These are phyloP conservation scores for Scedosporium minutisporum DNA, from an alignment of 2,329 filamentous ascomycete genomes.

Conservation along the genomic window DNA sequence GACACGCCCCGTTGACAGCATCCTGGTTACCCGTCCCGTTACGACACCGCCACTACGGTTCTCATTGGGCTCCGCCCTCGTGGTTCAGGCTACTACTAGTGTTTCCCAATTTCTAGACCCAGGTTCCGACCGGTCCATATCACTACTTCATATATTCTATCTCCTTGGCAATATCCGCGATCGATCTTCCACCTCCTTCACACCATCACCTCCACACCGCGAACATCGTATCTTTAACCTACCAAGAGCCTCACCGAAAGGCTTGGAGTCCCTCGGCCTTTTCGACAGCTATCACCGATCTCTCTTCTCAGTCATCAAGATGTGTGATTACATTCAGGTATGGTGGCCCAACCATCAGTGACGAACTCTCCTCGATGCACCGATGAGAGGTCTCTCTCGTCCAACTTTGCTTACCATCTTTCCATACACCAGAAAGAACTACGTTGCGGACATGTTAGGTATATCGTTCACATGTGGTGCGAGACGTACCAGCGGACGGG, in stretches of 20 bases:
- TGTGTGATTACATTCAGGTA: slow-evolving; percentile 1
- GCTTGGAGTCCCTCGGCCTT: no score
- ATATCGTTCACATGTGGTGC: slow-evolving; percentile 7
- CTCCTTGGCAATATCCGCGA: background rate
- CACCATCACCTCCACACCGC: background rate
- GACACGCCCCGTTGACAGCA: background rate
- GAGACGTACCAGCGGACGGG: slow-evolving; percentile 1
- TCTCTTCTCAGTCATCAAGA: background rate
- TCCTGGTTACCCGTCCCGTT: background rate
- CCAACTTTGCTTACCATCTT: background rate
- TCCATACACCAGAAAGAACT: background rate
- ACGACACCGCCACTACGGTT: background rate
- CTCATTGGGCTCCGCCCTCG: background rate
- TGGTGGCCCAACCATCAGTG: background rate
- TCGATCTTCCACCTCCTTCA: background rate
- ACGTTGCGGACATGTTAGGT: slow-evolving; percentile 6
- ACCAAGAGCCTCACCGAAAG: no score
- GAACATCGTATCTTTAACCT: background rate
- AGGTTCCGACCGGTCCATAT: background rate
- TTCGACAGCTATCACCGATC: no score
- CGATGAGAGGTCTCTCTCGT: background rate
- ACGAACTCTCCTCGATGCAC: background rate
- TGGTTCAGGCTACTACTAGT: background rate
- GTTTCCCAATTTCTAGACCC: background rate
- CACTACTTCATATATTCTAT: background rate